Evolutionary conservation across 495 filamentous ascomycete species (phyloP), one percentile per base, ranked within the genome.

Genomic region (Hyaloscypha finlandica): DNA sequence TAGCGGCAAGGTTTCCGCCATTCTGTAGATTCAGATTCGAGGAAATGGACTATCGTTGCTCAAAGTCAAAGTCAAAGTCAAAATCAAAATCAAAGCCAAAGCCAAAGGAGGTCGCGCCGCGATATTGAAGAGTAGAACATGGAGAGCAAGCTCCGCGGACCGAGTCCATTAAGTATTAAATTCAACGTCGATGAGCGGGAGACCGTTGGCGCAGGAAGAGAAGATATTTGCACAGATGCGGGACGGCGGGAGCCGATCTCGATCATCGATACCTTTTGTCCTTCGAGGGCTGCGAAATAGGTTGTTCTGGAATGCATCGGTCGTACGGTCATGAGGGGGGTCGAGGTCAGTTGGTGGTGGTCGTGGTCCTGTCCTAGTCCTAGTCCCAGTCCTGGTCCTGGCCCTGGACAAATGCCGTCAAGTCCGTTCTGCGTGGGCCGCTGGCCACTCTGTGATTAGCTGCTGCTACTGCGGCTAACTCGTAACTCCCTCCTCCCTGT

Each of bases 1-100:
- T 25, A 56, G 53, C 22, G 53, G 53, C 53, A 9, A 12, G 8
- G 53, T 29, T 56, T 56, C 53, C 19, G 53, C 53, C 53, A 56
- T 56, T 37, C 56, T 59, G 29, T 31, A 16, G 1, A 16, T 20
- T 37, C 56, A 59, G 56, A 19, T 8, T 14, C 1, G 30, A 29
- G 30, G 6, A 20, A 37, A 37, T 37, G 42, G 1, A 48, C 2
- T 48, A 19, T 37, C 12, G 42, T 48, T 48, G 42, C 11, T 19
- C 16, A 3, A 19, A 1, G 1, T 19, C 42, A 48, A 6, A 48
- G 42, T 19, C 16, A 19, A 19, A 16, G 3, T 19, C 16, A 48
- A 12, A 48, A 12, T 19, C 16, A 19, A 19, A 16, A 3, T 3
- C 16, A 48, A 12, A 48, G 42, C 16, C 16, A 19, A 19, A 16